These are phyloP conservation scores for Orychophragmus violaceus DNA, from an alignment of 345 rosid genomes.

Conservation along the genomic window DNA sequence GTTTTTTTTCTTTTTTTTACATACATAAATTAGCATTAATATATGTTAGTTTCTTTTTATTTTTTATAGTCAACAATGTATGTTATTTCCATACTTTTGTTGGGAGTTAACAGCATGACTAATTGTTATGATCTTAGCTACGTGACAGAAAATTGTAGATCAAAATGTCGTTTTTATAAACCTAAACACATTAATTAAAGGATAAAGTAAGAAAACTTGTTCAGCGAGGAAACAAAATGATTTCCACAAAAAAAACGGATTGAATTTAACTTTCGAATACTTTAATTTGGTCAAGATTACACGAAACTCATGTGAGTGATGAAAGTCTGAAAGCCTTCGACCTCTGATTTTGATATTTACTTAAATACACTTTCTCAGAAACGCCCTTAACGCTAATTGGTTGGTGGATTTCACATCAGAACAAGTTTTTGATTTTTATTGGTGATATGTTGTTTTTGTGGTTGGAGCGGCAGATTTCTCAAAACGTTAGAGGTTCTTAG, in stretches of 20 bases:
- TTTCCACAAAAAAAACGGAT: slow-evolving; percentile 19
- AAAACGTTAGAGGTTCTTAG: no score
- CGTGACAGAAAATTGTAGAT: slow-evolving; percentile 15
- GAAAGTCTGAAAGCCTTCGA: slow-evolving; percentile 4
- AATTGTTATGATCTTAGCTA: slow-evolving; percentile 5
- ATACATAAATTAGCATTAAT: not conserved
- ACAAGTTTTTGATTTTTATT: slow-evolving; percentile 4
- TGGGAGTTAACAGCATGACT: not conserved
- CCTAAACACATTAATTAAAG: slow-evolving; percentile 29
- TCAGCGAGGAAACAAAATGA: slow-evolving; percentile 5
- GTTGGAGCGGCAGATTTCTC: slow-evolving; percentile 10
- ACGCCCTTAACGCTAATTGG: slow-evolving; percentile 13
- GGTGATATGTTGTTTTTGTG: slow-evolving; percentile 5
- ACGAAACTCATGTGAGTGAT: slow-evolving; percentile 32
- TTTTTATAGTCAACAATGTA: not conserved
- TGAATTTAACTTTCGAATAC: not conserved
- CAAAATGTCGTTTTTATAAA: slow-evolving; percentile 19
- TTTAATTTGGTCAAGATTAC: slow-evolving; percentile 31
- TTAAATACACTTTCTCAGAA: slow-evolving; percentile 20
- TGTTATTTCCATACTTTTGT: not conserved
- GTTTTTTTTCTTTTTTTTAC: not conserved
- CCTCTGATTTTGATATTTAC: slow-evolving; percentile 27
- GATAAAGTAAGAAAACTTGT: slow-evolving; percentile 29
- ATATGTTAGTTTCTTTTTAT: not conserved
- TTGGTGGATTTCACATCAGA: slow-evolving; percentile 32